These are phyloP conservation scores for Symbiodinium pilosum DNA, from an alignment of 73 alveolate genomes.

Conservation along the genomic window DNA sequence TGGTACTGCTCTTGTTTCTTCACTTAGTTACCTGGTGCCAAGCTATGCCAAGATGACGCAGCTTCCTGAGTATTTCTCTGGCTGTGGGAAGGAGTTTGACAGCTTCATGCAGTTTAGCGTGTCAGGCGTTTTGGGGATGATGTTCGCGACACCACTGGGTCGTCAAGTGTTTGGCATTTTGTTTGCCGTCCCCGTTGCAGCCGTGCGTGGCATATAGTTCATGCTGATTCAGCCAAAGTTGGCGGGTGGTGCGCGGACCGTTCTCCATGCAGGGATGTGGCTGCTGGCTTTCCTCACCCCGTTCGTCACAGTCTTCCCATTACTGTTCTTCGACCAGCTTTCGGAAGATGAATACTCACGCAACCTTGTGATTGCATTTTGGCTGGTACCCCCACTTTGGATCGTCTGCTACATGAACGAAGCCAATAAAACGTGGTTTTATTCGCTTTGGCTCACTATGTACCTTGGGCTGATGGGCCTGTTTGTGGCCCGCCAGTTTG, in stretches of 20 bases:
- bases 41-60: conserved; percentile 24
- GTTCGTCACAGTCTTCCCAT: conserved; percentile 16
- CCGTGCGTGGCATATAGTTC: conserved; percentile 39
- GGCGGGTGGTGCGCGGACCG: not conserved
- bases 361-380: not conserved
- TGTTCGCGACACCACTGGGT: conserved; percentile 3
- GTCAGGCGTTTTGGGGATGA: conserved; percentile 26
- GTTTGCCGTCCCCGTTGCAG: conserved; percentile 18
- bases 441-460: conserved; percentile 10
- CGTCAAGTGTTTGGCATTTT: not conserved
- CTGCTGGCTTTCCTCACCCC: conserved; percentile 19
- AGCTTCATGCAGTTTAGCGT: not conserved
- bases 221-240: not conserved
- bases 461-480: conserved; percentile 1
- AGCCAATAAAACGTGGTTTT: conserved; percentile 19
- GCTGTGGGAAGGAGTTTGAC: conserved; percentile 28
- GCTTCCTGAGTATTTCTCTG: not conserved
- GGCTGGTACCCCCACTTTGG: not conserved
- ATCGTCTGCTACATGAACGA: not conserved
- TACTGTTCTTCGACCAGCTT: conserved; percentile 47
- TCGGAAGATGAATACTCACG: conserved; percentile 23
- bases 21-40: not conserved
- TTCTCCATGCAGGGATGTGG: not conserved
- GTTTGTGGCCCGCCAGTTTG: not conserved
- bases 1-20: not conserved